These are phyloP conservation scores for Fennellomyces sp. DNA, from an alignment of 371 early-diverging fungal species.

Conservation along the genomic window DNA sequence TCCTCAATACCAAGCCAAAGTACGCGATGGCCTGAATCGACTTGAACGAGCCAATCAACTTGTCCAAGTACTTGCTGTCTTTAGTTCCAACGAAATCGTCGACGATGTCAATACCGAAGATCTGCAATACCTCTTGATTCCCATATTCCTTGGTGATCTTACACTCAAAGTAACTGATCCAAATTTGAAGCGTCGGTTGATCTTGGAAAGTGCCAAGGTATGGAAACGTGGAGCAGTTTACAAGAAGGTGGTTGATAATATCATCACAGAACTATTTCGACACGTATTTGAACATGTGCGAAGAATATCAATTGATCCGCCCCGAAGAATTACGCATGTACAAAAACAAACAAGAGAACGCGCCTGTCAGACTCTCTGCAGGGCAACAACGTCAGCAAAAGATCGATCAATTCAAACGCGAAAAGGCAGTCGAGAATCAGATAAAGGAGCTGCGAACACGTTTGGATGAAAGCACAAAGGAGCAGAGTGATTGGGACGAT, in stretches of 20 bases:
- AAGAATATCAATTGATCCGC: constrained; percentile 62
- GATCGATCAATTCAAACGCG: constrained; percentile 78
- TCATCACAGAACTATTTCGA: constrained; percentile 10
- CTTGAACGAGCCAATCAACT: constrained; percentile 53
- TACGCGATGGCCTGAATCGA: constrained; percentile 43
- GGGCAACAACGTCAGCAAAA: constrained; percentile 68
- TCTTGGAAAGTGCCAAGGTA: constrained; percentile 59
- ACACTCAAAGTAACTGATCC: constrained; percentile 52
- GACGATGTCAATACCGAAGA: constrained; percentile 88
- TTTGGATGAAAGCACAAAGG: constrained; percentile 31
- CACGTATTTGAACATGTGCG: constrained; percentile 52
- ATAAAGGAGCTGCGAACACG: constrained; percentile 49
- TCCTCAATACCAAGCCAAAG: constrained; percentile 53
- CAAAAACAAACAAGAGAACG: constrained; percentile 18
- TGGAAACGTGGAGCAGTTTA: neutral
- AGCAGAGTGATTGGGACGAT: constrained; percentile 64
- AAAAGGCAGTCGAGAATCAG: constrained; percentile 63
- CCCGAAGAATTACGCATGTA: constrained; percentile 44
- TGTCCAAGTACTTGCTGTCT: constrained; percentile 68
- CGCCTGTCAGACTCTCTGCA: constrained; percentile 3
- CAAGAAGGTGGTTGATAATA: too few species aligned
- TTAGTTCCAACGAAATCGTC: constrained; percentile 84
- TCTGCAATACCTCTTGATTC: constrained; percentile 73
- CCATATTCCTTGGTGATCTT: constrained; percentile 80
- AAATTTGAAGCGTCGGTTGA: constrained; percentile 39